These are phyloP conservation scores for Epichloe brachyelytri DNA, from an alignment of 2,329 filamentous ascomycete genomes.

Conservation along the genomic window DNA sequence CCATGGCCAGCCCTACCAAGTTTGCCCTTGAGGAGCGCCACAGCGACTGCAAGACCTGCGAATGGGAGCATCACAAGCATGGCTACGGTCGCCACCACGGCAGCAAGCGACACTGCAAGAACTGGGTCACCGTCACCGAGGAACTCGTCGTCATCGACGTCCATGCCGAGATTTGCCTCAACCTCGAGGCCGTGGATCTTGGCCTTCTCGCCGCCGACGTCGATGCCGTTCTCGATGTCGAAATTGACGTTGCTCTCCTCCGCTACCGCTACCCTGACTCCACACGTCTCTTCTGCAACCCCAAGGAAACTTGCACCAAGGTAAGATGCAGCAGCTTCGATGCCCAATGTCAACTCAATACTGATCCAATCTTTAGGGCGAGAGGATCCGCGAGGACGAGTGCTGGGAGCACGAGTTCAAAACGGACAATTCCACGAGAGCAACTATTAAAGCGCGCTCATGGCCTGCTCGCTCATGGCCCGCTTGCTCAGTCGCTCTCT, in stretches of 20 bases:
- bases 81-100: neutral
- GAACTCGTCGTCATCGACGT: neutral
- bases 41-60: neutral
- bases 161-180: neutral
- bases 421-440: neutral
- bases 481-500: too few relatives aligned
- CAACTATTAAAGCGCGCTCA: neutral
- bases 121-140: neutral
- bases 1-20: neutral
- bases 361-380: neutral
- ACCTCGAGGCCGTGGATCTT: neutral
- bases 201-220: neutral
- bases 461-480: neutral
- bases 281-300: neutral
- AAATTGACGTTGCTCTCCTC: neutral
- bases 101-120: neutral
- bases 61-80: neutral
- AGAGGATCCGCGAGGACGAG: neutral
- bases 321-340: neutral
- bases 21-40: neutral
- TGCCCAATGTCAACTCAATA: too few relatives aligned
- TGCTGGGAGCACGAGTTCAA: slow-evolving; percentile 3
- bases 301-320: neutral
- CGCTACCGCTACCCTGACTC: neutral
- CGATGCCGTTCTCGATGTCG: neutral